These are phyloP conservation scores for Solanum paucissectum DNA, from an alignment of 257 asterid genomes.

Conservation along the genomic window DNA sequence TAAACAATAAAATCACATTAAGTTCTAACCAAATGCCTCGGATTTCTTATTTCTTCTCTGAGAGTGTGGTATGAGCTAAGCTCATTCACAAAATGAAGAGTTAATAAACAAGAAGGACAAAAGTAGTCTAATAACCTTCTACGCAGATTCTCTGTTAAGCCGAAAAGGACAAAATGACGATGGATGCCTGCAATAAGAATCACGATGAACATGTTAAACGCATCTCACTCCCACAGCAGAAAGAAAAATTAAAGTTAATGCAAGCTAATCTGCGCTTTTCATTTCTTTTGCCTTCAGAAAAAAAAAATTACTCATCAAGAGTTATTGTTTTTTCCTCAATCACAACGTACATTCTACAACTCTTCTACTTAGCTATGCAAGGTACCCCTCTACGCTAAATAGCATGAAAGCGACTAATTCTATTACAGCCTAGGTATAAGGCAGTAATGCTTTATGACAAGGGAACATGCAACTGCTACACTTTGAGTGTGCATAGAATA, in stretches of 20 bases:
- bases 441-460: too few relatives aligned
- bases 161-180: conserved; percentile 46
- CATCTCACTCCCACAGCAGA: background rate
- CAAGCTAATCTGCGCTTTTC: background rate
- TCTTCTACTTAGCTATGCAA: background rate
- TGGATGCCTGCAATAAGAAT: conserved; percentile 55
- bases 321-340: too few relatives aligned
- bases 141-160: conserved; percentile 21
- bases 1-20: background rate
- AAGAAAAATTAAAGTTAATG: background rate
- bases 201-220: background rate
- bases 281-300: too few relatives aligned
- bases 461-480: background rate
- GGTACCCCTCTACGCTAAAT: background rate
- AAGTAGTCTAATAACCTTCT: conserved; percentile 43
- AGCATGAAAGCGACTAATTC: too few relatives aligned
- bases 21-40: background rate
- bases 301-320: too few relatives aligned
- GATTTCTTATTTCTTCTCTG: background rate
- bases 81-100: background rate
- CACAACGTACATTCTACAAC: too few relatives aligned
- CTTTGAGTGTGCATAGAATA: background rate
- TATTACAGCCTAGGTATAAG: too few relatives aligned
- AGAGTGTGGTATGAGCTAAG: background rate
- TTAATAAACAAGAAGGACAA: background rate